Base-by-base conservation (phyloP, 768 basidiomycete species). In the Xanthoconium stramineum region DNA sequence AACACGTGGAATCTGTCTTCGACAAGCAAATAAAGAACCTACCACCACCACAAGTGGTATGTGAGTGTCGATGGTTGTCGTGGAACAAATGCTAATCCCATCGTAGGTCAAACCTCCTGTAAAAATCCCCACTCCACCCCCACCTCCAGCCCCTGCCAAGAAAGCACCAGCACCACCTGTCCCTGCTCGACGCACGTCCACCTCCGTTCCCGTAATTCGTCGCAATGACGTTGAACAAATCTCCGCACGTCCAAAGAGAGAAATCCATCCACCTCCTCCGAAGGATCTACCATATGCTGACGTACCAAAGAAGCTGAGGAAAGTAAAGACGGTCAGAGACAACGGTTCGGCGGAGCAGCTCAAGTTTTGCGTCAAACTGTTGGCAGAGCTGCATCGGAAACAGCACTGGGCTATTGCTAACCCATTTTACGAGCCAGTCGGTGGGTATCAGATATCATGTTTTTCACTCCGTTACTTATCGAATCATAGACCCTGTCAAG, bases 351-450 rank as follows among this genome's bases (percentile, higher is more conserved):
- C 76, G 28, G 91, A 94, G 66, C 95, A 98, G 73, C 78, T 97
- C 53, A 84, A 84, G 65, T 96, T 85, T 70, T 95, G 93, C 64
- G 71, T 65, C 53, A 91, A 88, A 72, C 72, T 95, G 17, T 69
- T 97, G 61, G 76, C 73, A 55, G 89, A 94, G 58, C 68, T 98
- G 57, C 76, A 86, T 65, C 84, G 86, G 69, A 92, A 94, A 75
- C 86, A 89, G 66, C 84, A 93, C 63, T 85, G 78, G 66, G 65
- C 72, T 36, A 75, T 85, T 55, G 93, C 91, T 1, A 78, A 79
- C 67, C 91, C 92, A 6, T 99, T 99, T 76, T 89, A 95, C 62
- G 89, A 92, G 69, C 94, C 97, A 56, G 94, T 99, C 62, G 93
- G 93, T 89, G 69, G 69, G 88, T 84, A 61, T 38, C 24, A 32